Evolutionary conservation across 805 yeast species (phyloP).

Genomic region (Kodamaea leandrae): DNA sequence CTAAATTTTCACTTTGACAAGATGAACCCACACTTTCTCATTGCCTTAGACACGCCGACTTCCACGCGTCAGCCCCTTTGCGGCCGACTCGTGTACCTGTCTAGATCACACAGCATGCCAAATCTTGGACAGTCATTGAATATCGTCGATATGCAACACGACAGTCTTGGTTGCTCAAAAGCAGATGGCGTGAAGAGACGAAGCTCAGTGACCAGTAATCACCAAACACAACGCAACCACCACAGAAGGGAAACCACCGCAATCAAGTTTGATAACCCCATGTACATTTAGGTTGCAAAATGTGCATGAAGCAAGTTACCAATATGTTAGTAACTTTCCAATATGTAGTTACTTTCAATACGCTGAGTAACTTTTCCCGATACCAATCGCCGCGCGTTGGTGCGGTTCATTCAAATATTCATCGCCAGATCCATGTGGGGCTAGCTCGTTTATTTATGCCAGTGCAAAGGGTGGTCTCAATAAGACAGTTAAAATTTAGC

Average conservation of each 20-base stretch:
- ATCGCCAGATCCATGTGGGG: too few species aligned
- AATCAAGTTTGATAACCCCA: slow-evolving; percentile 42
- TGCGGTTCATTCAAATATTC: too few species aligned
- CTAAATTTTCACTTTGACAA: background rate
- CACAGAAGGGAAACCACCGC: slow-evolving; percentile 48
- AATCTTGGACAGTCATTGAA: slow-evolving; percentile 7
- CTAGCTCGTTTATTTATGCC: too few species aligned
- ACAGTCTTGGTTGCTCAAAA: background rate
- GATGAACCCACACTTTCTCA: slow-evolving; percentile 8
- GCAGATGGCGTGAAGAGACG: slow-evolving; percentile 4
- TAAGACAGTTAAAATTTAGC: too few species aligned
- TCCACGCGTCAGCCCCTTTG: slow-evolving; percentile 3
- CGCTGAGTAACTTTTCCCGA: too few species aligned
- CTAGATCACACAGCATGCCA: slow-evolving; percentile 9
- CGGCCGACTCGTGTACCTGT: slow-evolving; percentile 6
- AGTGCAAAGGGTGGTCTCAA: too few species aligned
- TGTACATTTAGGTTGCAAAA: slow-evolving; percentile 6
- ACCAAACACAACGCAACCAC: slow-evolving; percentile 26
- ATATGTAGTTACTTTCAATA: too few species aligned
- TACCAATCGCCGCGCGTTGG: too few species aligned
- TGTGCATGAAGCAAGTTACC: too few species aligned
- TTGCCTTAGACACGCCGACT: background rate
- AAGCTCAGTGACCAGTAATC: slow-evolving; percentile 1
- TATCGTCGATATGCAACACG: slow-evolving; percentile 4
- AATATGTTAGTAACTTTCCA: too few species aligned